Evolutionary conservation across 331 rosid genomes (phyloP), one percentile per base, ranked within the genome.

Genomic region (Rosa hybrid): DNA sequence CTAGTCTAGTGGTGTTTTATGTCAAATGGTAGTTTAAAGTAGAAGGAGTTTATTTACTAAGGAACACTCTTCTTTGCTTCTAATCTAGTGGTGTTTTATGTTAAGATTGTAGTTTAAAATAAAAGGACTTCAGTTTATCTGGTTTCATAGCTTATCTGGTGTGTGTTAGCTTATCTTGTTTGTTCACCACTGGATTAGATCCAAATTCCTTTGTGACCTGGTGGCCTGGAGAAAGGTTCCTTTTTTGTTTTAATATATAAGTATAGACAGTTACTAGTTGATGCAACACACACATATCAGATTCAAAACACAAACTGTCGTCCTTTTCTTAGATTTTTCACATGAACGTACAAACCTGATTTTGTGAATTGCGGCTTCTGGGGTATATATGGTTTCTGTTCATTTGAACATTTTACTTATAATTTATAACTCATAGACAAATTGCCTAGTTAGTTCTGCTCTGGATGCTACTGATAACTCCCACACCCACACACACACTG

Each of bases 161-260:
- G 17, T 12, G 13, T 49, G 12, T 49, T 12, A 49, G 4, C 53
- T 49, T 2, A 16, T 53, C 64, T 57, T 20, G 64, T 59, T 59
- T 59, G 30, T 59, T 59, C 14, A 59, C 65, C 65, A 59, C 65
- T 59, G 34, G 65, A 59, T 59, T 59, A 59, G 65, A n/a, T 21
- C 27, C 65, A 59, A 45, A 11, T 45, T 45, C 12, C 39, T 34
- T 45, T 45, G 49, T 45, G 9, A 45, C 49, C 49, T 45, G 49
- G 49, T 45, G 6, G 23, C 34, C 14, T 20, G 65, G 65, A 59
- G 65, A 59, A n/a, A 20, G 30, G 11, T 59, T 10, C 34, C 30
- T 13, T 9, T 54, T 45, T 21, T 59, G 10, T 21, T 59, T 23
- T 59, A 59, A 23, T 59, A 59, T 8, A 21, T 23, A 45, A 45